phyloP scores from a whole-genome alignment of 441 rosid species.

The Raphanus hybrid region DNA sequence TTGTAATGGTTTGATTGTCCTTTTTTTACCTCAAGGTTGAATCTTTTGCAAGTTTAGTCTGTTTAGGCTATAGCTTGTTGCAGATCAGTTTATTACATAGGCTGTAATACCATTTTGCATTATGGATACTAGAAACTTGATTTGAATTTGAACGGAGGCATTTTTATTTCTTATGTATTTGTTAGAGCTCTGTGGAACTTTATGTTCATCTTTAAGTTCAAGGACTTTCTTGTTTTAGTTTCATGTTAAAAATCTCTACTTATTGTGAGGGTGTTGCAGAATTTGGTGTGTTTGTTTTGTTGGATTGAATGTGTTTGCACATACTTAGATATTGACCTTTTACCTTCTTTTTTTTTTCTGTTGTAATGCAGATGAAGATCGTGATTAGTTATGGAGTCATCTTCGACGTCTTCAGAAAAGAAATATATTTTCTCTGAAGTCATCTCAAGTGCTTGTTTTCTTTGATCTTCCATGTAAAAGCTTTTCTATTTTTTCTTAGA shows the following conservation, averaged over 20 bases:
- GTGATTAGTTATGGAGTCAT: conserved; percentile 27
- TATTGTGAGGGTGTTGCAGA: conserved; percentile 1
- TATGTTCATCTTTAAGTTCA: background rate
- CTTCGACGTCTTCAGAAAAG: conserved; percentile 12
- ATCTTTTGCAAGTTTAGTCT: conserved; percentile 4
- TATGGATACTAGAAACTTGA: background rate
- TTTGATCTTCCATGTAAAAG: conserved; percentile 31
- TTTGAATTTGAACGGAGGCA: background rate
- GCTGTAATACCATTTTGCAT: background rate
- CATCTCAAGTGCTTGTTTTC: conserved; percentile 28
- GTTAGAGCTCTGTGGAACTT: background rate
- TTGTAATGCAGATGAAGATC: conserved; percentile 44
- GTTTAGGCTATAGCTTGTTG: background rate
- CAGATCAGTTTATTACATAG: background rate
- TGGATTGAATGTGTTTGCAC: background rate
- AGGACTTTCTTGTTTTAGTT: background rate
- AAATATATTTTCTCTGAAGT: conserved; percentile 6
- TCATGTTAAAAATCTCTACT: background rate
- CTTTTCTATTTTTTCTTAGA: conserved; percentile 15
- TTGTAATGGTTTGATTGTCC: background rate
- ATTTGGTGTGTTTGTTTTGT: background rate
- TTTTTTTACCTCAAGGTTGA: conserved; percentile 8
- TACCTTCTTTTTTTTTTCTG: background rate
- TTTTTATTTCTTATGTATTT: background rate
- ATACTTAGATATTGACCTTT: background rate